These are phyloP conservation scores for Dysphania ambrosioides DNA, from an alignment of 148 eudicot species.

Conservation along the genomic window DNA sequence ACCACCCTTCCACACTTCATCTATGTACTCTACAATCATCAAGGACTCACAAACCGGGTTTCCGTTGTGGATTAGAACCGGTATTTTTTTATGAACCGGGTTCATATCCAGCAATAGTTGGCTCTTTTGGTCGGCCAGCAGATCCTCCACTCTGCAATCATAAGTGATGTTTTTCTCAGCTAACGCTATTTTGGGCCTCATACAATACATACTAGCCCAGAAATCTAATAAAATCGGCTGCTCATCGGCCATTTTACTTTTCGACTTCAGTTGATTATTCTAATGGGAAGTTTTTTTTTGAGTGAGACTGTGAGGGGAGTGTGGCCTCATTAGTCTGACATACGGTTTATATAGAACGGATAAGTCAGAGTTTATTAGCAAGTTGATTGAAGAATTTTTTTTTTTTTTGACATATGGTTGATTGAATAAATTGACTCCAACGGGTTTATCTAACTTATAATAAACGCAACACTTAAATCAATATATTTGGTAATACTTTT, in stretches of 20 bases:
- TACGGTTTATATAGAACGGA: too few species aligned
- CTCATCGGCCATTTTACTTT: neutral
- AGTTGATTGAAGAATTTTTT: too few species aligned
- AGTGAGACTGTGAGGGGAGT: neutral
- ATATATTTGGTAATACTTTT: too few species aligned
- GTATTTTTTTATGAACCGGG: constrained; percentile 50
- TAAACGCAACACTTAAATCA: too few species aligned
- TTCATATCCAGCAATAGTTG: constrained; percentile 33
- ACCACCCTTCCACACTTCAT: constrained; percentile 45
- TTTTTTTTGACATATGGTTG: too few species aligned
- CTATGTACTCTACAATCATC: constrained; percentile 50
- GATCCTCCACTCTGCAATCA: constrained; percentile 30
- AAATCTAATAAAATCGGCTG: constrained; percentile 26
- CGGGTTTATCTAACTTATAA: too few species aligned
- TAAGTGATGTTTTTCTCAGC: constrained; percentile 38
- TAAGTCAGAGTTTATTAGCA: too few species aligned
- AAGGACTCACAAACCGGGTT: constrained; percentile 57
- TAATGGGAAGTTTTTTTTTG: neutral
- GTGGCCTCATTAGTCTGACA: too few species aligned
- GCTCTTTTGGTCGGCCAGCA: constrained; percentile 23
- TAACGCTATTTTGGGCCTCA: constrained; percentile 38
- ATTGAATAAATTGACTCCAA: too few species aligned
- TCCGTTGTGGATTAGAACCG: constrained; percentile 54
- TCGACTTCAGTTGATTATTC: neutral
- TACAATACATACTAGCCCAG: constrained; percentile 28